Conservation (phyloP, 345 rosid species). For the Draba incana region DNA sequence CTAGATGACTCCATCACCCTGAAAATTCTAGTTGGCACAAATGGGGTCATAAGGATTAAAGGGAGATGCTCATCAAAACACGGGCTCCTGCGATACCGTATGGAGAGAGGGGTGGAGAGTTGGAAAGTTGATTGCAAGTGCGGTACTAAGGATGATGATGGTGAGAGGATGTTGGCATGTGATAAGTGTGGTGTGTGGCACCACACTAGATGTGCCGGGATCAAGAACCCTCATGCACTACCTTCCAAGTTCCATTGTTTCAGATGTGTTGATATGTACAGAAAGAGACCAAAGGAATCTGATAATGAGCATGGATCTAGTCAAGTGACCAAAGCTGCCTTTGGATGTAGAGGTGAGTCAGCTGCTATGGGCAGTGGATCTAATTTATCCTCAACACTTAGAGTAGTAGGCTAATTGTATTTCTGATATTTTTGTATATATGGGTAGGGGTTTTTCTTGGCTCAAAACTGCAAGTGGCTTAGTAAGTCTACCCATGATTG, state of each 20-base stretch:
- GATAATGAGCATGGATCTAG: conserved; percentile 37
- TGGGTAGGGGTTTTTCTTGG: conserved; percentile 6
- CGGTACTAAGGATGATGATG: conserved; percentile 76
- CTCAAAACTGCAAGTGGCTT: conserved; percentile 24
- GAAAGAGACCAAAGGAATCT: conserved; percentile 34
- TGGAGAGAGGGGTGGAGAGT: conserved; percentile 68
- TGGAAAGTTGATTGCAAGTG: conserved; percentile 74
- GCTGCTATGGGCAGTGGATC: conserved; percentile 34
- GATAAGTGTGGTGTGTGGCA: conserved; percentile 74
- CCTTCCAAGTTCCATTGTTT: conserved; percentile 53
- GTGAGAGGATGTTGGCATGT: conserved; percentile 78
- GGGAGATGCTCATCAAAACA: conserved; percentile 58
- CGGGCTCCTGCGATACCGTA: conserved; percentile 52
- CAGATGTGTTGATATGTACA: conserved; percentile 42
- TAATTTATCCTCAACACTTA: conserved; percentile 38
- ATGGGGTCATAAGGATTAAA: conserved; percentile 47
- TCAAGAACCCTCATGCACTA: conserved; percentile 49
- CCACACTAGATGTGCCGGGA: conserved; percentile 75
- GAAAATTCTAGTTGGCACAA: conserved; percentile 52
- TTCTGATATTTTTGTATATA: conserved; percentile 28
- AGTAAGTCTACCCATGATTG: conserved; percentile 7
- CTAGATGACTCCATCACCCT: conserved; percentile 54
- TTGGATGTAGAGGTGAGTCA: conserved; percentile 50
- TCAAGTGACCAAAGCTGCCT: conserved; percentile 30
- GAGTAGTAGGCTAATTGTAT: conserved; percentile 45